These are phyloP conservation scores for Barnettozyma hawaiiensis DNA, from an alignment of 1,139 yeast species.

Conservation along the genomic window DNA sequence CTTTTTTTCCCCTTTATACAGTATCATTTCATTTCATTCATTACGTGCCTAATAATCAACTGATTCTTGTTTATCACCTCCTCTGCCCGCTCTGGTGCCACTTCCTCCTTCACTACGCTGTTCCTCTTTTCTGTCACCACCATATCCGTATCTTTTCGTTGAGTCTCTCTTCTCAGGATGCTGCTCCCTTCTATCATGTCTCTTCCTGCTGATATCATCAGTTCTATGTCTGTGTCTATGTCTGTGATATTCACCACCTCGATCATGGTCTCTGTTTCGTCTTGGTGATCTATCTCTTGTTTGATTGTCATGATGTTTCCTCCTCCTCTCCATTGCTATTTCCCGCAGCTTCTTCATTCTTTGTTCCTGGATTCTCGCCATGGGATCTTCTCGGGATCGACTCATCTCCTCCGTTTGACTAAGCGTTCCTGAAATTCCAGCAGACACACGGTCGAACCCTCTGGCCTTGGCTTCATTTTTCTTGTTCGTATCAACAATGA, in stretches of 20 bases:
- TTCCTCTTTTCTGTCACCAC: not conserved
- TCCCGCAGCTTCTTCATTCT: constrained; percentile 31
- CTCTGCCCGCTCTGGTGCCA: not conserved
- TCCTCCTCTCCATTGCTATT: constrained; percentile 15
- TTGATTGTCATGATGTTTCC: not conserved
- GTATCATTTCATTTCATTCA: not conserved
- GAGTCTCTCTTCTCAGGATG: not conserved
- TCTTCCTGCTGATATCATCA: not conserved
- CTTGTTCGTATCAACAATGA: constrained; percentile 21
- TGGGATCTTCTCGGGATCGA: constrained; percentile 47
- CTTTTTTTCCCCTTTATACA: not conserved
- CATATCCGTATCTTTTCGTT: not conserved
- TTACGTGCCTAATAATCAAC: not conserved
- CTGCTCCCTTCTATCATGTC: constrained; percentile 1
- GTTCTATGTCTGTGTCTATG: not conserved
- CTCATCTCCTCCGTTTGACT: constrained; percentile 24
- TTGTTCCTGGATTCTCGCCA: constrained; percentile 42
- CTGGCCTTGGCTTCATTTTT: constrained; percentile 6
- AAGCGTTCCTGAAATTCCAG: constrained; percentile 3
- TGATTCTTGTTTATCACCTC: not conserved
- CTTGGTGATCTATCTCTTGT: constrained; percentile 1
- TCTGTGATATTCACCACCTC: constrained; percentile 1
- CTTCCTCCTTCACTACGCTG: not conserved
- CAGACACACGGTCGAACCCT: constrained; percentile 21
- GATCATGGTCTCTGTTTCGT: constrained; percentile 5